Conservation (phyloP, 2,329 filamentous ascomycete species). For the Aspergillus puulaauensis region DNA sequence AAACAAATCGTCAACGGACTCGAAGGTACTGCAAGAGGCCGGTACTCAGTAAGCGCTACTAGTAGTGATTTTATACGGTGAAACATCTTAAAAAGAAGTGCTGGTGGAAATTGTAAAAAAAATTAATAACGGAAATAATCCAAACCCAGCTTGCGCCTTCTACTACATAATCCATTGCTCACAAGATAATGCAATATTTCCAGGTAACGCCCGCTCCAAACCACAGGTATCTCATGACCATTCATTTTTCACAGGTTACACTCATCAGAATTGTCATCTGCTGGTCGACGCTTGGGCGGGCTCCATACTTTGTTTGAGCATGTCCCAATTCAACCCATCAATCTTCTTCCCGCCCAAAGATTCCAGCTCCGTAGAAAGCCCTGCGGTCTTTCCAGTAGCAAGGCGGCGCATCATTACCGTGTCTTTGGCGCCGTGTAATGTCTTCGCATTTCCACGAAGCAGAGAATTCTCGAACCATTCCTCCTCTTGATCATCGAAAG, state of each 20-base stretch:
- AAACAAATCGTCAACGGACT: neutral
- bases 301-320: conserved; percentile 38
- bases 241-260: conserved; percentile 2
- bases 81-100: neutral
- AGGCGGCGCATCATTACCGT: conserved; percentile 73
- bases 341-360: conserved; percentile 46
- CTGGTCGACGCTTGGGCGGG: conserved; percentile 22
- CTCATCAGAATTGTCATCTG: conserved; percentile 4
- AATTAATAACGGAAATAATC: neutral
- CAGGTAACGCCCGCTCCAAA: conserved; percentile 19
- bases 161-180: neutral
- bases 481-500: conserved; percentile 70
- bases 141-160: neutral
- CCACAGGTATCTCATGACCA: conserved; percentile 13
- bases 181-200: conserved; percentile 13
- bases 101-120: neutral
- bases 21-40: neutral
- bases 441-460: conserved; percentile 63
- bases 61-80: neutral
- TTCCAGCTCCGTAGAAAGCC: conserved; percentile 33
- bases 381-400: conserved; percentile 57
- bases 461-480: conserved; percentile 71
- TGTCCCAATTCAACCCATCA: conserved; percentile 55
- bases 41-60: neutral
- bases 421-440: conserved; percentile 66